These are phyloP conservation scores for Coemansia sp. DNA, from an alignment of 192 early-diverging fungal genomes.

Conservation along the genomic window DNA sequence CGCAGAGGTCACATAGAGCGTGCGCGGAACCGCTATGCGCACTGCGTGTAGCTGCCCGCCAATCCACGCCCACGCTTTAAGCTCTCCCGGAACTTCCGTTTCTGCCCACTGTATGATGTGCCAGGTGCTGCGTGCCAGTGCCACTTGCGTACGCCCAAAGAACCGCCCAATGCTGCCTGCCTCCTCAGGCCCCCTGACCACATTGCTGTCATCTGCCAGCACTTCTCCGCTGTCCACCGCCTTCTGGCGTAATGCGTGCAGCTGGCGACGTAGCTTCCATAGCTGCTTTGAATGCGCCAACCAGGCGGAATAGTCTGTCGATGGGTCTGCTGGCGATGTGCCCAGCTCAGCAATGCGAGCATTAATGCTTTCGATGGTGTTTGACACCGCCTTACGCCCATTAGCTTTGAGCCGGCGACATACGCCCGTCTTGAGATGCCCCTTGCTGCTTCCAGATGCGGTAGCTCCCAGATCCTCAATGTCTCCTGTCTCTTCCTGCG, in stretches of 20 bases:
- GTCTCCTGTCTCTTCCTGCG: slow-evolving; percentile 25
- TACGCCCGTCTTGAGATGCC: slow-evolving; percentile 19
- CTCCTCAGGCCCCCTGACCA: not conserved
- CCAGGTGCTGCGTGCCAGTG: slow-evolving; percentile 69
- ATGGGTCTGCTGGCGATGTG: slow-evolving; percentile 60
- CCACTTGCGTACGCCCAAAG: slow-evolving; percentile 67
- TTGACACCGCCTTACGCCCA: slow-evolving; percentile 11
- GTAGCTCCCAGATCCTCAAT: slow-evolving; percentile 60
- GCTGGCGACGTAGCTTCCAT: slow-evolving; percentile 64
- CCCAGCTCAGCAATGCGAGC: slow-evolving; percentile 43
- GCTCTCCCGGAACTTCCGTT: slow-evolving; percentile 82
- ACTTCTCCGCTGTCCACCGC: slow-evolving; percentile 35
- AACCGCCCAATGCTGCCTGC: slow-evolving; percentile 43
- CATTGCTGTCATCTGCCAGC: not conserved
- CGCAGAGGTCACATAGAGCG: slow-evolving; percentile 79
- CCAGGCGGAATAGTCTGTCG: slow-evolving; percentile 70
- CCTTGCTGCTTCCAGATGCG: slow-evolving; percentile 10
- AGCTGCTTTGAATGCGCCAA: slow-evolving; percentile 72
- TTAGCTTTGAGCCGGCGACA: slow-evolving; percentile 4
- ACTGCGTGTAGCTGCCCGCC: slow-evolving; percentile 68
- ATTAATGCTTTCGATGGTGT: slow-evolving; percentile 46
- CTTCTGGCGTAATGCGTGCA: slow-evolving; percentile 54
- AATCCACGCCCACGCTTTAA: slow-evolving; percentile 80
- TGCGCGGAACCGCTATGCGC: slow-evolving; percentile 73
- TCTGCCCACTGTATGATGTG: slow-evolving; percentile 83